Base-by-base conservation (phyloP, 208 protist species). In the Acanthamoeba healyi region DNA sequence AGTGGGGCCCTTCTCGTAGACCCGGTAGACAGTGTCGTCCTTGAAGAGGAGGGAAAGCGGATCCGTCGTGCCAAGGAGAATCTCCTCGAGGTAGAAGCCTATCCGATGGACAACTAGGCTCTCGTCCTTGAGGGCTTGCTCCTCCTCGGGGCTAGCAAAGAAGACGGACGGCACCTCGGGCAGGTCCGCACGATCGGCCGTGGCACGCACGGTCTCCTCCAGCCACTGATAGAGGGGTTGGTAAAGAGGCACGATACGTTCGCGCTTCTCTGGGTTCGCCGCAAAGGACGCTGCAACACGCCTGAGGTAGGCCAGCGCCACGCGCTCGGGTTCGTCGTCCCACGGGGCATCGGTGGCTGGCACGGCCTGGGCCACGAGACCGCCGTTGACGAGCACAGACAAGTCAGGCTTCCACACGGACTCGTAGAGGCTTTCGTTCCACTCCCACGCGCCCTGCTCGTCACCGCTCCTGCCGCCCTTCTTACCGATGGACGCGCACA, bases 1-100 rank as follows among this genome's bases (percentile, higher is more conserved):
- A 24, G 72, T 82, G 72, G 72, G 72, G 36, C 72, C 72, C 42
- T 82, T 82, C 42, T 82, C 72, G 42, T 82, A 82, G 22, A 82
- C 72, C 12, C 72, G 36, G 72, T 82, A 82, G 12, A 82, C 42
- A 6, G 72, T 82, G 72, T 82, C 72, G 42, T 82, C 72, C 42
- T 82, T 82, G 72, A 82, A 82, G 14, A 82, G 40, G 14, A 42
- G 40, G 12, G 72, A 82, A 7, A 82, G 72, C 36, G 72, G 72
- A 24, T 82, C 72, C 14, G 72, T 82, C 22, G 72, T 29, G 22
- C 72, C 72, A 5, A 82, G 12, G 17, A 82, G 36, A 24, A 82
- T 29, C 36, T 82, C 42, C 72, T 54, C 72, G 17, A 82, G 42
- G 34, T 82, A 17, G 72, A 42, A 40, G 22, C 72, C 72, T 7